phyloP scores from a whole-genome alignment of 139 green algal species.

The Tetraselmis chui region DNA sequence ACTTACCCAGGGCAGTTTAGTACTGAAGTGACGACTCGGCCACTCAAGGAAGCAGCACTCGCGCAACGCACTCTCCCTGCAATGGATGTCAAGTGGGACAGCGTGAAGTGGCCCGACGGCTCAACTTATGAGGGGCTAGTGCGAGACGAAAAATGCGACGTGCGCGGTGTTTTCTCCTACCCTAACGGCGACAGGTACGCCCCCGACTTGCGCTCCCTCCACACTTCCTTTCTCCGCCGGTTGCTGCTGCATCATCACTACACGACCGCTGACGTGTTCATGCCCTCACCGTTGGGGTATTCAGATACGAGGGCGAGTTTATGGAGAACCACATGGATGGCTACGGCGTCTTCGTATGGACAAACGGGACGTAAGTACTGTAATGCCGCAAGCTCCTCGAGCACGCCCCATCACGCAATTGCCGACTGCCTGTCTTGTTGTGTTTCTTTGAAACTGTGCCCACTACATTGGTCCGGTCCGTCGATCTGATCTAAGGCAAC shows the following conservation, averaged over 20 bases:
- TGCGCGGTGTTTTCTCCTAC: slow-evolving; percentile 41
- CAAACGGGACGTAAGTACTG: slow-evolving; percentile 41
- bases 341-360: slow-evolving; percentile 54
- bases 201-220: not conserved
- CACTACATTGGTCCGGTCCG: too few relatives aligned
- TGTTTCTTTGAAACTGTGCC: not conserved
- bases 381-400: too few relatives aligned
- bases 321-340: slow-evolving; percentile 44
- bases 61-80: not conserved
- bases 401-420: too few relatives aligned
- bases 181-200: slow-evolving; percentile 35
- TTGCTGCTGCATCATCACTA: too few relatives aligned
- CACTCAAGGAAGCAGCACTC: too few relatives aligned
- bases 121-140: slow-evolving; percentile 35
- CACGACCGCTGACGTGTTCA: too few relatives aligned
- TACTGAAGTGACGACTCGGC: too few relatives aligned
- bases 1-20: too few relatives aligned
- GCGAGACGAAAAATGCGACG: slow-evolving; percentile 30
- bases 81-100: not conserved
- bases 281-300: too few relatives aligned
- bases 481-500: too few relatives aligned
- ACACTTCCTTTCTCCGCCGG: not conserved
- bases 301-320: slow-evolving; percentile 54
- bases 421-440: too few relatives aligned
- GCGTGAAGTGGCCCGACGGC: not conserved